phyloP scores from a whole-genome alignment of 164 flowering plant genomes.

The Tinospora cordifolia region DNA sequence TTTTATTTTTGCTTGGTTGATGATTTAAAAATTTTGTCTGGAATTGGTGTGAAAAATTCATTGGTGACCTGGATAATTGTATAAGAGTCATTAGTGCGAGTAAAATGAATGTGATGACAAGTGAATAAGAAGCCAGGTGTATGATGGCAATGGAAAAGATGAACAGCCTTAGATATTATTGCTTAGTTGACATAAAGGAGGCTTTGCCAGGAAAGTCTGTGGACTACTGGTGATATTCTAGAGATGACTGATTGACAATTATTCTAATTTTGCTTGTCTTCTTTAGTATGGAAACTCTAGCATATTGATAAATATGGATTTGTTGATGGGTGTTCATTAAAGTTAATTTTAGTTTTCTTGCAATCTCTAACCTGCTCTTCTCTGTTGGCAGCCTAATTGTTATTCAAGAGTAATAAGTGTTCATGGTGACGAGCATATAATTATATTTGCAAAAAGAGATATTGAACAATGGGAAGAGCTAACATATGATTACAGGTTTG shows the following conservation, averaged over 20 bases:
- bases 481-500: slow-evolving; percentile 94
- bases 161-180: background rate
- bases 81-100: background rate
- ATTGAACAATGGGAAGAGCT: slow-evolving; percentile 88
- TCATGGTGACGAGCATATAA: slow-evolving; percentile 79
- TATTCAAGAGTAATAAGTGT: slow-evolving; percentile 87
- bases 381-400: slow-evolving; percentile 83
- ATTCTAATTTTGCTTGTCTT: background rate
- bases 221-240: background rate
- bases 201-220: background rate
- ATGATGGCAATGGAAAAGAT: background rate
- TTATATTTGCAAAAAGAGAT: slow-evolving; percentile 97
- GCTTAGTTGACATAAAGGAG: background rate
- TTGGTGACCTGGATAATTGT: background rate
- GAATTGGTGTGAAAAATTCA: background rate
- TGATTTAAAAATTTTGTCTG: background rate
- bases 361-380: background rate
- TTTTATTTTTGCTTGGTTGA: background rate
- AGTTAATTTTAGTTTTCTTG: background rate
- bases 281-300: background rate
- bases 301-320: background rate
- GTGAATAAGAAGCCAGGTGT: background rate
- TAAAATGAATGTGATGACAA: background rate
- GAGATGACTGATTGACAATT: background rate
- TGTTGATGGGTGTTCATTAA: background rate